phyloP scores from a whole-genome alignment of 2,329 filamentous ascomycete genomes.

The Aspergillus sp. region DNA sequence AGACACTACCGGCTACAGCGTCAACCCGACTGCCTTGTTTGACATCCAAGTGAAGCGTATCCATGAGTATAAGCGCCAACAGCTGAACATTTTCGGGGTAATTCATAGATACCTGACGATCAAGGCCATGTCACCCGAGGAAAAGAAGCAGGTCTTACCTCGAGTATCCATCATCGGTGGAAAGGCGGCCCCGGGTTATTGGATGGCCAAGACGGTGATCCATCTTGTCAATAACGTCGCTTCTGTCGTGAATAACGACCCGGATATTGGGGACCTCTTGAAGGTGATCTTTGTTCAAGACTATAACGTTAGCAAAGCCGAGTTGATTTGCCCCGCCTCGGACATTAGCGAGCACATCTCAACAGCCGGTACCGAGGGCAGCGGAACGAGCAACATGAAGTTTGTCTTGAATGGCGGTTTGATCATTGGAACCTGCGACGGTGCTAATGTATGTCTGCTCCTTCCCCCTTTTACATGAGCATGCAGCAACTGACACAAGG shows the following conservation, averaged over 20 bases:
- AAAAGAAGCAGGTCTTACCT: constrained; percentile 81
- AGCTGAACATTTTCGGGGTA: constrained; percentile 97
- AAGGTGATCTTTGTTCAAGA: constrained; percentile 98
- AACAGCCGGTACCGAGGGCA: constrained; percentile 87
- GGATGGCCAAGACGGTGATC: constrained; percentile 99
- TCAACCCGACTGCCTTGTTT: constrained; percentile 86
- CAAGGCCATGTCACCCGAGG: constrained; percentile 78
- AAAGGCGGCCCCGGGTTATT: constrained; percentile 96
- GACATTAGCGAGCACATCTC: constrained; percentile 99
- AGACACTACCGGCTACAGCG: constrained; percentile 71
- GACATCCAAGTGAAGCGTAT: constrained; percentile 99
- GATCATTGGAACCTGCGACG: constrained; percentile 97
- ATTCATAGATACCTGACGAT: constrained; percentile 91
- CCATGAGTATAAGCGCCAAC: constrained; percentile 98
- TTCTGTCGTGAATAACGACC: constrained; percentile 84
- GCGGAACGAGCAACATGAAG: constrained; percentile 98
- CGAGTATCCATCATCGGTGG: constrained; percentile 96
- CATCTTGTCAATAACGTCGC: constrained; percentile 94
- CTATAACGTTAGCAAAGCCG: constrained; percentile 99
- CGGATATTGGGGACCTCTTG: constrained; percentile 86
- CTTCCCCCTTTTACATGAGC: background rate
- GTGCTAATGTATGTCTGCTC: constrained; percentile 75
- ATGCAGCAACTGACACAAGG: constrained; percentile 1
- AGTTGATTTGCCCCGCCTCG: constrained; percentile 91
- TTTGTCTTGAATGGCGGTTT: constrained; percentile 96